Evolutionary conservation across 2,329 filamentous ascomycete genomes (phyloP), one percentile per base, ranked within the genome.

Genomic region (Escovopsis sp.): DNA sequence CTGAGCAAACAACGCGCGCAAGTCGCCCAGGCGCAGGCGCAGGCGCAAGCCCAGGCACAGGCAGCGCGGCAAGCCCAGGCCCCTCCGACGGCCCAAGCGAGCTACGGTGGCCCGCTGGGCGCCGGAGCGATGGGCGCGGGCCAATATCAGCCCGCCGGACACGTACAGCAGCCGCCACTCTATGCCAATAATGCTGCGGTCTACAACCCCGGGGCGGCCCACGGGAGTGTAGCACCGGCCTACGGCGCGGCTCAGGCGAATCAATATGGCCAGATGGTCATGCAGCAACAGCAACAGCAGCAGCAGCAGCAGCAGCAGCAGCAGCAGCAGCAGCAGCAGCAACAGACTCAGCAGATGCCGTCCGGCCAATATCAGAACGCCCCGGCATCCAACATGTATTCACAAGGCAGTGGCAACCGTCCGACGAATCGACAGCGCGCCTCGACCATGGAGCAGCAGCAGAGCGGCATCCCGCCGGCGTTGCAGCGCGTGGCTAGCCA

Each of bases 401-500:
- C 59, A 34, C 84, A 85, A 39, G 80, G 35, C 73, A 54, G 51
- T 4, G 19, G 13, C 19, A 54, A 84, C 46, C 72, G 85, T n/a
- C 28, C 28, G 44, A 77, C 78, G 31, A 79, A 79, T 31, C 75
- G 90, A 36, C 88, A 94, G 58, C 76, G 90, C 41, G 87, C 90
- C 28, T 90, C 87, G 31, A 98, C 90, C 4, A 92, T 96, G 80
- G 90, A 96, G 51, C 84, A 90, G 53, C 84, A 92, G 49, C 81
- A 87, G 51, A 87, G 81, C 43, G 88, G 88, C 2, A 94, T 98
- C 39, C 90, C 90, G 5, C 79, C 83, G 12, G 79, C 87, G 3
- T 84, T 98, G 39, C 90, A 98, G 58, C 72, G 90, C 47, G 90
- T 98, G 16, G 90, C 90, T 29, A 94, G 86, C 53, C 88, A 96